A percentile compares a stretch with the other conserved stretches of the same genome.
Conservation (phyloP, 257 asterid genomes). For the Osmanthus fragrans region DNA sequence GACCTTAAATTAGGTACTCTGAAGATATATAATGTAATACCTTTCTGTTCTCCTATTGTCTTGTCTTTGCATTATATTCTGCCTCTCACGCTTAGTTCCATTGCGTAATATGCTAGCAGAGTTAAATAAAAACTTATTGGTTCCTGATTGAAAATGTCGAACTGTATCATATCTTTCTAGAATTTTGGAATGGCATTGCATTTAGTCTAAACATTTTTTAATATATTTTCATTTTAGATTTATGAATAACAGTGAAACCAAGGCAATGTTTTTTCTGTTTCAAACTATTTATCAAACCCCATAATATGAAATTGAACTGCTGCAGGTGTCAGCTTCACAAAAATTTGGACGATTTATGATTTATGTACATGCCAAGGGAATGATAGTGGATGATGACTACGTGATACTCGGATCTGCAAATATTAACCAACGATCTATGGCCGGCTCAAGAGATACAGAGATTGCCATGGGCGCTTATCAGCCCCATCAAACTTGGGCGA, state of each 20-base stretch:
- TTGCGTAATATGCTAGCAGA: not conserved
- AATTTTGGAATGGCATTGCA: too few relatives aligned
- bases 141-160: not conserved
- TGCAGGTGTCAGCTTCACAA: constrained; percentile 45
- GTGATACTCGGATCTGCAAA: constrained; percentile 83
- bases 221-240: not conserved
- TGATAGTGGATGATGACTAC: constrained; percentile 81
- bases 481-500: constrained; percentile 69
- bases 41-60: too few relatives aligned
- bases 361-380: constrained; percentile 84
- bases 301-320: not conserved
- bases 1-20: not conserved
- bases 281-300: not conserved
- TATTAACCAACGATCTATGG: constrained; percentile 84
- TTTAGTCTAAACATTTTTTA: too few relatives aligned
- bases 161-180: too few relatives aligned
- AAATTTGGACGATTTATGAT: constrained; percentile 67
- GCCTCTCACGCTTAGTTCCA: not conserved
- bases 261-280: not conserved
- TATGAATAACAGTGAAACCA: not conserved
- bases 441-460: constrained; percentile 87
- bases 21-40: not conserved
- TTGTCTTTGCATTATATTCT: too few relatives aligned
- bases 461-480: constrained; percentile 91
- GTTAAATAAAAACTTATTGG: not conserved